Conservation (phyloP, 164 flowering plant species). For the Cinnamomum chago region DNA sequence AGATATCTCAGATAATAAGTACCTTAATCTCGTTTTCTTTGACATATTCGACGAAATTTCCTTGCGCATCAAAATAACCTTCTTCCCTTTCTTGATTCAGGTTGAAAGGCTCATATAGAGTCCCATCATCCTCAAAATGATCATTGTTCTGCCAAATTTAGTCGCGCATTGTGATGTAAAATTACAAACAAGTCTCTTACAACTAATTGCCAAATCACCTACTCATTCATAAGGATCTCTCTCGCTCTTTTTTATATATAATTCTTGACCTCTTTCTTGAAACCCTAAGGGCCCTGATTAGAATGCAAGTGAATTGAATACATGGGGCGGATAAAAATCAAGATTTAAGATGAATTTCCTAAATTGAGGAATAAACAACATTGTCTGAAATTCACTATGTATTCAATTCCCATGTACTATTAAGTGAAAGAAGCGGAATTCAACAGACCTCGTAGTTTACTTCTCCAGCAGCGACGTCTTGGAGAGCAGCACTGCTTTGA, state of each 20-base stretch:
- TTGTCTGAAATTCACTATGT: too few species aligned
- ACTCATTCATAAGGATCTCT: too few species aligned
- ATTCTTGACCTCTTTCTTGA: too few species aligned
- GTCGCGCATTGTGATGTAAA: background rate
- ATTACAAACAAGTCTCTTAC: conserved; percentile 12
- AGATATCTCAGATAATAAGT: conserved; percentile 1
- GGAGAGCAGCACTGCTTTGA: conserved; percentile 25
- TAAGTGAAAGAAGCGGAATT: background rate
- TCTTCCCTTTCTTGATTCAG: conserved; percentile 84
- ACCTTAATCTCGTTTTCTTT: conserved; percentile 65
- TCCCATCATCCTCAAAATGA: conserved; percentile 65
- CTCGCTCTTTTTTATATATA: too few species aligned
- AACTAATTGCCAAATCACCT: too few species aligned
- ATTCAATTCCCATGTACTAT: too few species aligned
- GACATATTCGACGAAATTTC: conserved; percentile 86
- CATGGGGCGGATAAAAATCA: too few species aligned
- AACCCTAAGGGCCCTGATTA: too few species aligned
- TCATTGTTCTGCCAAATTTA: conserved; percentile 62
- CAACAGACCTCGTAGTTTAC: conserved; percentile 56
- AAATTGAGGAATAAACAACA: too few species aligned
- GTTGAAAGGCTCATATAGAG: conserved; percentile 81
- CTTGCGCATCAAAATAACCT: conserved; percentile 83
- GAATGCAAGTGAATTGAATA: too few species aligned
- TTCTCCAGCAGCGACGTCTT: conserved; percentile 53
- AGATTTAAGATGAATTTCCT: too few species aligned